Conservation (phyloP, 805 yeast genomes). For the Wickerhamomyces queroliae region DNA sequence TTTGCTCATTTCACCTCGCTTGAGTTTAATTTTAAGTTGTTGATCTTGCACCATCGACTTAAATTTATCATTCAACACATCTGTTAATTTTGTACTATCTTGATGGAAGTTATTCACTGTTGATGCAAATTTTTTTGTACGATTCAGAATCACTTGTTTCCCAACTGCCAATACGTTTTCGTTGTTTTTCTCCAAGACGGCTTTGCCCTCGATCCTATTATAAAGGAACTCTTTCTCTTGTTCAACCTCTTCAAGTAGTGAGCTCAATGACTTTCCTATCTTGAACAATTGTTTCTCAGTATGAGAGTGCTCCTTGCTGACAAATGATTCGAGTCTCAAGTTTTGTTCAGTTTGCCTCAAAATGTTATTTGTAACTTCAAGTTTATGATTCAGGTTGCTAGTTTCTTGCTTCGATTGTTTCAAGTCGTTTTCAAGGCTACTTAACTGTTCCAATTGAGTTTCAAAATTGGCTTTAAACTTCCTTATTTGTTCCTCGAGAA, state of each 20-base stretch:
- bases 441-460: slow-evolving; percentile 23
- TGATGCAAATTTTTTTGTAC: neutral
- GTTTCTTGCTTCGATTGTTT: slow-evolving; percentile 10
- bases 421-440: slow-evolving; percentile 9
- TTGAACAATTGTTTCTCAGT: slow-evolving; percentile 16
- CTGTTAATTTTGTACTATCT: slow-evolving; percentile 10
- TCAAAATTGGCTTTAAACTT: slow-evolving; percentile 36
- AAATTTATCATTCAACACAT: slow-evolving; percentile 11
- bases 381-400: slow-evolving; percentile 1
- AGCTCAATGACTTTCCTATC: slow-evolving; percentile 7
- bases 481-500: slow-evolving; percentile 41
- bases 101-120: slow-evolving; percentile 1
- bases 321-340: neutral
- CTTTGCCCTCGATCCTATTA: slow-evolving; percentile 14
- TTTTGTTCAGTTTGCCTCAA: neutral
- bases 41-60: slow-evolving; percentile 10
- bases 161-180: slow-evolving; percentile 5
- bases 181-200: slow-evolving; percentile 12
- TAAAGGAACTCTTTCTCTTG: slow-evolving; percentile 10
- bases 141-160: slow-evolving; percentile 4
- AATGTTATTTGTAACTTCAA: slow-evolving; percentile 15
- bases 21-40: slow-evolving; percentile 6
- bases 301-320: slow-evolving; percentile 12
- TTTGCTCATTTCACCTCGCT: slow-evolving; percentile 2
- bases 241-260: slow-evolving; percentile 7